Conservation (phyloP, 108 stramenopile genomes). For the Nitzschia sp. region DNA sequence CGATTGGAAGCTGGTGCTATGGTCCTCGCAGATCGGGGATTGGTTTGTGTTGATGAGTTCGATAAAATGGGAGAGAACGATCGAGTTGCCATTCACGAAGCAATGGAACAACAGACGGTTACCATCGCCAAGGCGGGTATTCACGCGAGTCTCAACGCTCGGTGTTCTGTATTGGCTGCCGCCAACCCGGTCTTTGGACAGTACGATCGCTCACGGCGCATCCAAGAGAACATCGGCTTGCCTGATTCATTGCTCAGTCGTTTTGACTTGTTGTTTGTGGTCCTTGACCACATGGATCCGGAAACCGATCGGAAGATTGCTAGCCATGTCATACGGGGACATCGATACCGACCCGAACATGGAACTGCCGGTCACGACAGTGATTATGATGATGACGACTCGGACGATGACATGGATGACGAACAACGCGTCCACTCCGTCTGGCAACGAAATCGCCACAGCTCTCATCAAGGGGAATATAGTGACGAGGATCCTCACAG, state of each 20-base stretch:
- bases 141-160: slow-evolving; percentile 92
- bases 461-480: slow-evolving; percentile 28
- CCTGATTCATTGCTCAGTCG: slow-evolving; percentile 98
- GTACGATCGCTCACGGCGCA: slow-evolving; percentile 93
- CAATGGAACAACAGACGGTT: slow-evolving; percentile 99
- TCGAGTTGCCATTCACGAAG: slow-evolving; percentile 99
- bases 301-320: slow-evolving; percentile 93
- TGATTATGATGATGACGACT: slow-evolving; percentile 77
- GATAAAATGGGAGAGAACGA: slow-evolving; percentile 93
- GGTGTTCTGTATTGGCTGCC: slow-evolving; percentile 98
- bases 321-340: slow-evolving; percentile 93
- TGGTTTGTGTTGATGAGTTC: slow-evolving; percentile 99
- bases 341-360: slow-evolving; percentile 88
- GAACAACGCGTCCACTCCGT: slow-evolving; percentile 55
- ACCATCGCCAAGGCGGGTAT: slow-evolving; percentile 99
- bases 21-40: slow-evolving; percentile 98
- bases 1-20: slow-evolving; percentile 99
- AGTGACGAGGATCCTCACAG: slow-evolving; percentile 55
- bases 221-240: slow-evolving; percentile 98
- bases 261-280: slow-evolving; percentile 99
- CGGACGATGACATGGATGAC: slow-evolving; percentile 54
- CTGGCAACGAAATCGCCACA: slow-evolving; percentile 66
- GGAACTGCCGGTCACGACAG: slow-evolving; percentile 76
- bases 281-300: slow-evolving; percentile 97
- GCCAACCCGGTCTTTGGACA: slow-evolving; percentile 99